Evolutionary conservation across 148 eudicot species (phyloP).

Genomic region (Mesembryanthemum crystallinum): DNA sequence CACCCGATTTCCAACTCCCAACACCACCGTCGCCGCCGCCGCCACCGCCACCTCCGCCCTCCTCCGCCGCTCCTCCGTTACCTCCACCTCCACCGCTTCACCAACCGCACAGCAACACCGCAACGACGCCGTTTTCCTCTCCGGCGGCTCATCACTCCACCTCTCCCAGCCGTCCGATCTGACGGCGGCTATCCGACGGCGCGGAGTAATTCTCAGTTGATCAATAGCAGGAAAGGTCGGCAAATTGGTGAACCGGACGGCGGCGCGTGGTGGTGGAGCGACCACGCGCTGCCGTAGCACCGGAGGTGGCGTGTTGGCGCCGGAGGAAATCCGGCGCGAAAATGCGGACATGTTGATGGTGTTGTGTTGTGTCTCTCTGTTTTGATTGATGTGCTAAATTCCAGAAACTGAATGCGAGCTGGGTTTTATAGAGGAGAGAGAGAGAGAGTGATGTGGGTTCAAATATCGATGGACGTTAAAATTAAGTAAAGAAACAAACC

Average conservation of each 20-base stretch:
- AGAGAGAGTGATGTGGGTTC: neutral
- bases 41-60: conserved; percentile 57
- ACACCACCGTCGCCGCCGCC: conserved; percentile 64
- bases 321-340: conserved; percentile 28
- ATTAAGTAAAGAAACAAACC: neutral
- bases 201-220: neutral
- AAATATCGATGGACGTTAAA: conserved; percentile 19
- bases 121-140: conserved; percentile 13
- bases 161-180: conserved; percentile 16
- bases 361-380: neutral
- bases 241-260: conserved; percentile 22
- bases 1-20: conserved; percentile 92
- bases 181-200: conserved; percentile 18
- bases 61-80: conserved; percentile 11
- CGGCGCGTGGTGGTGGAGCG: conserved; percentile 3
- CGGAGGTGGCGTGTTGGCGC: conserved; percentile 18
- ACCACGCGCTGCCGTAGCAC: neutral
- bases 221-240: conserved; percentile 9
- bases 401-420: neutral
- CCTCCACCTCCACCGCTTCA: conserved; percentile 14
- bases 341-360: conserved; percentile 14
- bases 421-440: neutral
- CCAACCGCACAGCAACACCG: conserved; percentile 17
- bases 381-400: neutral
- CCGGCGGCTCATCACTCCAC: neutral